Base-by-base conservation (phyloP, 1,284 basidiomycete species). In the Pholiota adiposa region DNA sequence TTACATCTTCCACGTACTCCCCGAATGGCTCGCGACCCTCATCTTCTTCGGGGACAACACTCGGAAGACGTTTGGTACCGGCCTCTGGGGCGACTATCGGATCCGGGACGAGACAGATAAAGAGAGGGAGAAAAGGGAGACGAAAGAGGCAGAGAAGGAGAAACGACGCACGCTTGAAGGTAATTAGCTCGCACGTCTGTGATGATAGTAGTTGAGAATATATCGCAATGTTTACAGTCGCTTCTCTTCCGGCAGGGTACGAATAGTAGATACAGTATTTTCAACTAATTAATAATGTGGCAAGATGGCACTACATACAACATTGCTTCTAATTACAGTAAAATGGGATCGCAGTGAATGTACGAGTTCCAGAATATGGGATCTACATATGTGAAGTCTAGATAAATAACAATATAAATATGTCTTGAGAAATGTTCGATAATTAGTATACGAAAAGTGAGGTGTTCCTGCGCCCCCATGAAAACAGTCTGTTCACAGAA, bases 1-100 rank as follows among this genome's bases (percentile, higher is more conserved):
- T 67, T 83, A 82, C 64, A 59, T 79, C 12, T 75, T 80, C 56
- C 79, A 82, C 59, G 69, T 75, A 33, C 63, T 79, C 14, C 79
- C 78, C 1, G 81, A 82, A 63, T 80, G 75, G 76, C 27, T 77
- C 33, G 70, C 72, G 6, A 70, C 63, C 14, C 65, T 67, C 29
- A 56, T 75, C 19, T 56, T 81, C 11, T 63, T 79, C 9, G 51
- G 63, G 4, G 65, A 73, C 43, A 78, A 82, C 59, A 67, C 73
- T 6, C 71, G 77, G 23, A 65, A 75, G 60, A 70, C 68, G 52
- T 79, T 76, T 60, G 72, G 72, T 8, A 79, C 80, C 0, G 80
- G 80, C 6, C n/a, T 64, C 4, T 62, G 44, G 7, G 75, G 74
- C 43, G 76, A 76, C 51, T 72, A 63, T 60, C 62, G 70, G 5